Base-by-base conservation (phyloP, 345 rosid species). In the Psidium friedrichsthalianum region DNA sequence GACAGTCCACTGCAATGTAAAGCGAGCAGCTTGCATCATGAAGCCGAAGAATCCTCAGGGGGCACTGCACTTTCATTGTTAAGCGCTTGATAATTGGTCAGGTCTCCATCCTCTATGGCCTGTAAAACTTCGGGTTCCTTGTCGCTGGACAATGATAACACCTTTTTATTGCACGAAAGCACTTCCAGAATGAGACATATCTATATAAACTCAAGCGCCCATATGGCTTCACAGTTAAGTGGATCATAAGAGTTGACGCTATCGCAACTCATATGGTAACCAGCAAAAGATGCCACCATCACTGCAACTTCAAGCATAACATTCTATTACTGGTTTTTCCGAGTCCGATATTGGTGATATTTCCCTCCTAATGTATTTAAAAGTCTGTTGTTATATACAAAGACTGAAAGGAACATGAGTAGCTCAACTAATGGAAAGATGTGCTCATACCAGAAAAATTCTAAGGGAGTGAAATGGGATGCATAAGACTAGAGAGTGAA, bases 41-140 rank as follows among this genome's bases (percentile, higher is more conserved):
- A 36, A 42, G 18, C 44, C 5, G 54, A 20, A 53, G 85, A 47
- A 15, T 83, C 69, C 24, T 55, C 74, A 11, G 64, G 76, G 32
- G 86, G 58, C 20, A 83, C 84, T 54, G 74, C 85, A 83, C 58
- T 85, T 76, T 81, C 90, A 51, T 61, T 53, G 85, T 83, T 78
- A 64, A 91, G 89, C 51, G 54, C 52, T 74, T 90, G 87, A 59
- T 89, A 91, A 21, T 82, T 84, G 49, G 42, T 49, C 14, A 61
- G 42, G 78, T 83, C 61, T 25, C 64, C 87, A 54, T 84, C 85
- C 87, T 69, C 91, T 5, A 24, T 32, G 76, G 84, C 36, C 2
- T 80, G 32, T 44, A 27, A 11, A 22, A 83, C 59, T 59, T 10
- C 85, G 11, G 87, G 42, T 82, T 87, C 86, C 90, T 88, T 88